Base-by-base conservation (phyloP, 2,329 filamentous ascomycete genomes). In the Fusarium scirpi region DNA sequence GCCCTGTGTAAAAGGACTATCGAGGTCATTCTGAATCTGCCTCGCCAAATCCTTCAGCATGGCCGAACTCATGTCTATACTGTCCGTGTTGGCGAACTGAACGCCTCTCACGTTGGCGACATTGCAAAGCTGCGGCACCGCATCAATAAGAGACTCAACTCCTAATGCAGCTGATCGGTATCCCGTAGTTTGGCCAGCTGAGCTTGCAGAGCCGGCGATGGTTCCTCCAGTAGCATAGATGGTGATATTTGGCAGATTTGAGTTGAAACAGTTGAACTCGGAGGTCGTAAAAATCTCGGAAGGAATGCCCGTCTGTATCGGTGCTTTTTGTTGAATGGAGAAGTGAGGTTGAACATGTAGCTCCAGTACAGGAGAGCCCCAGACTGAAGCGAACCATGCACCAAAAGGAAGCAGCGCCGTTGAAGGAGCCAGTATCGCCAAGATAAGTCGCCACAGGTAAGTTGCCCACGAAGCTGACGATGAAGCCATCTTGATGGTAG, bases 181-280 rank as follows among this genome's bases (percentile, higher is more conserved):
- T 12, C 82, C 81, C 4, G 80, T 80, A 0, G 82, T 84, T 65
- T 86, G 83, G 20, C 81, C 83, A 25, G 82, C 82, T 40, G 80
- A 83, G n/a, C 75, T 76, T 2, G 83, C 84, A 62, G 83, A 82
- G 3, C 85, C 86, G 16, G 87, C 87, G 49, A 90, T 90, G 12
- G 87, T 90, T 38, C 87, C 88, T 18, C 87, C 87, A 8, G 85
- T 87, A 8, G 83, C 84, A 68, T 86, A 87, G 65, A 89, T 86
- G 62, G 85, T 88, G 54, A 89, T 79, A 71, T 87, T 88, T 12
- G 85, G 86, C 1, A 87, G 80, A 55, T 59, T 69, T 11, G 71
- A 61, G 51, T 62, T 69, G 71, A 75, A 58, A 62, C 74, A 76
- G 64, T 74, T 67, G 65, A 76, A 76, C 20, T 69, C 71, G 22